Conservation (phyloP, 208 protist genomes). For the Trypanosoma mega region DNA sequence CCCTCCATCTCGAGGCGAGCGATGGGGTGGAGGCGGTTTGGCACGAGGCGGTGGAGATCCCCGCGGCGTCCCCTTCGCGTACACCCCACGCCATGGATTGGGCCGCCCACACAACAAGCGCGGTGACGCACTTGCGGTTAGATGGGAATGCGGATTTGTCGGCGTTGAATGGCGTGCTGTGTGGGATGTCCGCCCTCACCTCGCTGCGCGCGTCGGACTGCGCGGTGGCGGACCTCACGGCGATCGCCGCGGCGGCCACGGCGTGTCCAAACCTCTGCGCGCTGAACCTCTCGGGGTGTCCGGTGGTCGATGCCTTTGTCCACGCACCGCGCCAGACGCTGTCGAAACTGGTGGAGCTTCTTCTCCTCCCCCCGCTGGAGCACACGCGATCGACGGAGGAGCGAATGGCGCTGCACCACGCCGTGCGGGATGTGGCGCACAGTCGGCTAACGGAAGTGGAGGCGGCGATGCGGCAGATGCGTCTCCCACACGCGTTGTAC, state of each 20-base stretch:
- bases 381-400: neutral
- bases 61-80: neutral
- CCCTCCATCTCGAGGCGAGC: constrained; percentile 43
- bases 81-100: neutral
- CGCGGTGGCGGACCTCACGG: constrained; percentile 20
- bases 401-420: neutral
- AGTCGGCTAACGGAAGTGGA: constrained; percentile 21
- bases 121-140: constrained; percentile 35
- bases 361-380: constrained; percentile 20
- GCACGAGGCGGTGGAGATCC: constrained; percentile 14
- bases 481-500: constrained; percentile 28
- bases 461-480: neutral
- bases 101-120: constrained; percentile 9
- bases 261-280: constrained; percentile 19
- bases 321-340: constrained; percentile 13
- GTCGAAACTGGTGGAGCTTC: constrained; percentile 16
- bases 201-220: constrained; percentile 17
- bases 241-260: constrained; percentile 19
- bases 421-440: constrained; percentile 20
- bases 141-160: constrained; percentile 43
- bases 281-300: constrained; percentile 18
- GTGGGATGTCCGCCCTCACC: constrained; percentile 21
- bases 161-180: constrained; percentile 50
- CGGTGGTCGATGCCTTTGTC: constrained; percentile 18
- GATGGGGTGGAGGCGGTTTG: constrained; percentile 50